phyloP scores from a whole-genome alignment of 2,329 filamentous ascomycete genomes.

The Alternaria tenuissima region DNA sequence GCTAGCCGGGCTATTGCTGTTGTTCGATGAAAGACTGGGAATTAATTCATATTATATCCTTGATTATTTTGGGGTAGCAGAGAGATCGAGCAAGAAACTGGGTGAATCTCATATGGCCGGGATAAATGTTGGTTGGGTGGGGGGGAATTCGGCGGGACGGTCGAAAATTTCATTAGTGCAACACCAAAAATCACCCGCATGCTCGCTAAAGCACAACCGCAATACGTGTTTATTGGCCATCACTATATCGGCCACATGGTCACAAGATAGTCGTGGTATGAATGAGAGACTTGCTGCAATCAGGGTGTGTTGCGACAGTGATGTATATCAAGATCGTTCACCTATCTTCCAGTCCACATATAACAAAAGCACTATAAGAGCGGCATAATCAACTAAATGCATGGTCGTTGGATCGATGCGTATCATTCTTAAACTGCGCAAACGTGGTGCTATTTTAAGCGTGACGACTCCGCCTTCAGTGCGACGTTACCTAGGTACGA shows the following conservation, averaged over 20 bases:
- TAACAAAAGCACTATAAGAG: background rate
- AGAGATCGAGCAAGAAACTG: too few relatives aligned
- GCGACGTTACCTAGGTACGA: background rate
- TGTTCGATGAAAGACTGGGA: constrained; percentile 7
- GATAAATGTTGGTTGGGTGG: background rate
- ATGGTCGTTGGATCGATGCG: background rate
- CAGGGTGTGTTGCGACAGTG: background rate
- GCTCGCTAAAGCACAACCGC: constrained; percentile 1
- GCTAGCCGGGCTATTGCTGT: constrained; percentile 29
- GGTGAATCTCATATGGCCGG: background rate
- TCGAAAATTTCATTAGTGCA: constrained; percentile 4
- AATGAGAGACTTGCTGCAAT: background rate
- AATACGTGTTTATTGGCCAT: background rate
- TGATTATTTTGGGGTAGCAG: too few relatives aligned
- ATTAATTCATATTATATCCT: too few relatives aligned
- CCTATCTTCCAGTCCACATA: background rate
- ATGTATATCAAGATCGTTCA: background rate
- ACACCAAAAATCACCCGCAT: background rate
- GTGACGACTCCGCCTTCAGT: background rate
- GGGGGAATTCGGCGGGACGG: background rate
- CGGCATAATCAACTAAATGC: background rate
- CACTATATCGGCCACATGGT: background rate
- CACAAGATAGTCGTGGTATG: background rate
- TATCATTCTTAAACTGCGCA: background rate
- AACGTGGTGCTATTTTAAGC: background rate